Evolutionary conservation across 345 rosid genomes (phyloP), one percentile per base, ranked within the genome.

Genomic region (Aquilaria yunnanensis): DNA sequence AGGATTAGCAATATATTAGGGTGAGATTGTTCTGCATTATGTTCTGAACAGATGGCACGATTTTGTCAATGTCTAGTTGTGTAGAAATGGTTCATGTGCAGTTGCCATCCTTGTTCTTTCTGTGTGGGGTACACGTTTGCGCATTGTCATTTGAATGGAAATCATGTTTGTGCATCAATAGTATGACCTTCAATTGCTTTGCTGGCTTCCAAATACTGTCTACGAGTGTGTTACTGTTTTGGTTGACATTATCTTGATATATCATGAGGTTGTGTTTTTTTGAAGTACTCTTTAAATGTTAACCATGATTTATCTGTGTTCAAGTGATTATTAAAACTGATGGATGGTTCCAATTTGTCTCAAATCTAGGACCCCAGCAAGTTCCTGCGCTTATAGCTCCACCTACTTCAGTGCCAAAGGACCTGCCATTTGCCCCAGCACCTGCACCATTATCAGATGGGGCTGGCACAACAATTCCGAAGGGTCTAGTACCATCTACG

Each of bases 331-430:
- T 65, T 2, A 12, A 33, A n/a, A 9, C 41, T 14, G 14, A 46
- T 56, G 9, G 53, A 23, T 10, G 33, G 56, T 50, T 65, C 55
- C 16, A 52, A 9, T 55, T 56, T 57, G 41, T 41, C 63, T 47
- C 50, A 53, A n/a, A 55, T 77, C 83, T 93, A 93, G 98, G 87
- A 60, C 74, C 76, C 1, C 92, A 70, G 77, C 90, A 77, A 68
- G 75, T 89, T 59, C 87, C 90, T 9, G 75, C 86, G 4, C 86
- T 93, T 50, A 7, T 87, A 68, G 88, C 84, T 31, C 98, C 98
- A 8, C 98, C 98, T 65, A 79, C 91, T 53, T 30, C 71, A 6
- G 88, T 93, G 60, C 72, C 56, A 47, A 73, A 57, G 72, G 90
- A 83, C 56, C 56, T 79, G 34, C 54, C 50, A 9, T 81, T 68